phyloP scores from a whole-genome alignment of 306 rosid genomes.

The Ormosia emarginata region DNA sequence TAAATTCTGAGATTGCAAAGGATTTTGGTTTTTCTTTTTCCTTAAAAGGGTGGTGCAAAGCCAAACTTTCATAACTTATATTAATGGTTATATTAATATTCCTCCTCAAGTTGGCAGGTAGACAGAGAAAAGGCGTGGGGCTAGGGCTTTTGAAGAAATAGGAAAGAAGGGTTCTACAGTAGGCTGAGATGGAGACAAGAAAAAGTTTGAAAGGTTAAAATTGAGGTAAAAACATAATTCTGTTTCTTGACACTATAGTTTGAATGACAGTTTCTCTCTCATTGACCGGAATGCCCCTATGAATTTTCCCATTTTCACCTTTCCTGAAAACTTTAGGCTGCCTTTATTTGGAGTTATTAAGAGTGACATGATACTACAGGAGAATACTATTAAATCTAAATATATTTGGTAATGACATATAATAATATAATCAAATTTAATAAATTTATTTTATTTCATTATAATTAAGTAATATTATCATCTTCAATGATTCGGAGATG shows the following conservation, averaged over 20 bases:
- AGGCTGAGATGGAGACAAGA: constrained; percentile 49
- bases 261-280: constrained; percentile 66
- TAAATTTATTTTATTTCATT: too few relatives aligned
- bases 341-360: too few relatives aligned
- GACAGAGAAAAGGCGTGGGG: neutral
- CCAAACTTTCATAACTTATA: constrained; percentile 16
- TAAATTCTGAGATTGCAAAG: constrained; percentile 37
- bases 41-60: constrained; percentile 54
- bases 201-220: constrained; percentile 46
- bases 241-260: constrained; percentile 45
- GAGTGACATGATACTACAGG: too few relatives aligned
- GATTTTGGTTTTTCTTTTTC: constrained; percentile 30
- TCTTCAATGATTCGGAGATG: too few relatives aligned
- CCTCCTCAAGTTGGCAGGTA: constrained; percentile 14
- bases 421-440: too few relatives aligned
- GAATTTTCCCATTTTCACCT: neutral
- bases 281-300: constrained; percentile 52
- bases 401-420: too few relatives aligned
- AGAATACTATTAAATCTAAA: too few relatives aligned
- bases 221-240: constrained; percentile 59
- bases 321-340: neutral
- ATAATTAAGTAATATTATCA: too few relatives aligned
- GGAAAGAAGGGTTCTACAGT: constrained; percentile 34
- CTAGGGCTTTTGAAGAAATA: constrained; percentile 45
- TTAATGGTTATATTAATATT: constrained; percentile 33